Base-by-base conservation (phyloP, 2,329 filamentous ascomycete genomes). In the Trichoderma citrinoviride region DNA sequence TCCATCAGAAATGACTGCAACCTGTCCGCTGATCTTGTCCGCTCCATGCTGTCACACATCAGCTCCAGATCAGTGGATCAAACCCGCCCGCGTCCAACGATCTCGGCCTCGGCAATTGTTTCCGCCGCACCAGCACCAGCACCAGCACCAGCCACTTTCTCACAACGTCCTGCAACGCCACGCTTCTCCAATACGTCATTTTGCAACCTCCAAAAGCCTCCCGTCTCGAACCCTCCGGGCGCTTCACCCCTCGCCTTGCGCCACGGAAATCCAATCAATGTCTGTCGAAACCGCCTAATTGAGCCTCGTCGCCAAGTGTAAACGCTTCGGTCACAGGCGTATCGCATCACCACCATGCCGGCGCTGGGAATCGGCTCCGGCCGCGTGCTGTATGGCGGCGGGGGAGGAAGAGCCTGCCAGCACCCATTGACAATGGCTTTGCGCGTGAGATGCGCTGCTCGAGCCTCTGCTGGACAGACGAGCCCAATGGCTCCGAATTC, bases 321-420 rank as follows among this genome's bases (percentile, higher is more conserved):
- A 40, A 50, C 21, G 46, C 46, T 47, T 53, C 57, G 53, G 47
- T 63, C 40, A 33, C 43, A 63, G 57, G 46, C 53, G 47, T 29
- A 49, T 37, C 40, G 33, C 33, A 37, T 37, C 33, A 12, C 65
- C 44, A 54, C 15, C 41, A 66, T 75, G 68, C 72, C 74, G 65
- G 73, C 73, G 66, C 73, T 78, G 67, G 73, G 73, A 64, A 69
- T 74, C 68, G 74, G 77, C 66, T 71, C 73, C 67, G 72, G 75
- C 68, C 77, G 72, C 66, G 70, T 77, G 65, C 69, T 72, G 5
- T 25, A 41, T 43, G 60, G 64, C 66, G 72, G 68, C 71, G 64
- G 74, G 14, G 50, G 60, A 23, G 43, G 43, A 47, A 37, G 33
- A 37, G 41, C 25, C 49, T 54, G 41, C 49, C n/a, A 17, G 19